phyloP scores from a whole-genome alignment of 1,284 basidiomycete genomes.

The Ceraceosorus guamensis region DNA sequence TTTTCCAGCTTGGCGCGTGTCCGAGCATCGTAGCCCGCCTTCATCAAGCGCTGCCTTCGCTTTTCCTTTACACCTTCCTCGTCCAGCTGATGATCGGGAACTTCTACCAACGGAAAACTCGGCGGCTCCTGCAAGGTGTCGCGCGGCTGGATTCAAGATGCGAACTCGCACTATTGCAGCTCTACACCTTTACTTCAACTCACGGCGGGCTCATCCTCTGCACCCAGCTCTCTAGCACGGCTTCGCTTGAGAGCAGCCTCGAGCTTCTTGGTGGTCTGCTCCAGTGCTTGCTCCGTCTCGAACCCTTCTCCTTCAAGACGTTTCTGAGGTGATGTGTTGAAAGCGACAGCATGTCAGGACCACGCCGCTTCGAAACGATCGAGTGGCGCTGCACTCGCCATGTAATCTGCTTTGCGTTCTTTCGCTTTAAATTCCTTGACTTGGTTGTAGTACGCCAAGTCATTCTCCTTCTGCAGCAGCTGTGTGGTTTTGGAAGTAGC shows the following conservation, averaged over 20 bases:
- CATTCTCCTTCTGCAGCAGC: constrained; percentile 73
- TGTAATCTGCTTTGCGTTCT: constrained; percentile 71
- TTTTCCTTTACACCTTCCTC: constrained; percentile 93
- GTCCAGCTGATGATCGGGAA: constrained; percentile 85
- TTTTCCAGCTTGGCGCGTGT: constrained; percentile 79
- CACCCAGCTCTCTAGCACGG: constrained; percentile 64
- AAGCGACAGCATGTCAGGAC: constrained; percentile 2
- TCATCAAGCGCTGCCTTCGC: constrained; percentile 81
- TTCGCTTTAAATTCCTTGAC: constrained; percentile 62
- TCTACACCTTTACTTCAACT: not conserved
- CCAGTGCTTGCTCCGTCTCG: constrained; percentile 59
- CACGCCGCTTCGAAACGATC: not conserved
- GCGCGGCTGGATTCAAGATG: not conserved
- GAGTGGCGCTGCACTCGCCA: constrained; percentile 50
- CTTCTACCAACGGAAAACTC: constrained; percentile 78
- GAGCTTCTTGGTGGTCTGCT: constrained; percentile 69
- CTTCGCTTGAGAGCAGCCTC: constrained; percentile 62
- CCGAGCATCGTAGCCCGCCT: constrained; percentile 89
- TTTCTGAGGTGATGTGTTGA: constrained; percentile 14
- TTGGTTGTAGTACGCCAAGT: constrained; percentile 64
- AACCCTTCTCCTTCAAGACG: constrained; percentile 59
- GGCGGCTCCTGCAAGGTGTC: constrained; percentile 59
- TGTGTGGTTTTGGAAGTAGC: constrained; percentile 35
- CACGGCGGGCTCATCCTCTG: constrained; percentile 40
- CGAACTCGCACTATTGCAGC: not conserved